Conservation (phyloP, 2,329 filamentous ascomycete species). For the Didymella glomerata region DNA sequence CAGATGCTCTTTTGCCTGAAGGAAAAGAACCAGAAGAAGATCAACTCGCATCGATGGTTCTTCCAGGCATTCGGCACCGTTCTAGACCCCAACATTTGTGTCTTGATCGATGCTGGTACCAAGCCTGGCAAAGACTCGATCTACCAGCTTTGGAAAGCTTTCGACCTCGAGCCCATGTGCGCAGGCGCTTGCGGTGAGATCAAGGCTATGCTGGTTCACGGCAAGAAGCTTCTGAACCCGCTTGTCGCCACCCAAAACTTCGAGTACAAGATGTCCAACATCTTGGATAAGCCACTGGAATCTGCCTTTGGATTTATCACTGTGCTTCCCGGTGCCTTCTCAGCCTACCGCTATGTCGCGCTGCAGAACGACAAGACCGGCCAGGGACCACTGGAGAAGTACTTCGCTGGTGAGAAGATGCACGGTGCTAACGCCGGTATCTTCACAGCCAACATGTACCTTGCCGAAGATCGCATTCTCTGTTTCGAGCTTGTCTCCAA, state of each 20-base stretch:
- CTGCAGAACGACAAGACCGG: constrained; percentile 97
- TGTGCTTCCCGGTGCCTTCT: constrained; percentile 95
- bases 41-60: constrained; percentile 99
- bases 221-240: constrained; percentile 90
- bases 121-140: constrained; percentile 93
- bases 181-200: constrained; percentile 98
- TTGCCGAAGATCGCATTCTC: constrained; percentile 97
- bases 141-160: constrained; percentile 98
- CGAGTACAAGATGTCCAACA: constrained; percentile 99
- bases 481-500: constrained; percentile 99
- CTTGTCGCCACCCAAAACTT: constrained; percentile 97
- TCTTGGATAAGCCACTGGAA: constrained; percentile 95
- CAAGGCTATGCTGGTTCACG: constrained; percentile 92
- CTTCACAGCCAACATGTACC: constrained; percentile 99
- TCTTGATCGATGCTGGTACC: constrained; percentile 94
- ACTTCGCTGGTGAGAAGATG: constrained; percentile 96
- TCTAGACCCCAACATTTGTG: constrained; percentile 94
- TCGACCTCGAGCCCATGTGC: constrained; percentile 97
- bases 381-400: constrained; percentile 91
- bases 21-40: constrained; percentile 99
- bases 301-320: constrained; percentile 98
- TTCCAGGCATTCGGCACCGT: constrained; percentile 96
- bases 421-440: constrained; percentile 92
- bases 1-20: constrained; percentile 98
- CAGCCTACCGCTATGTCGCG: constrained; percentile 94